Evolutionary conservation across 2,329 filamentous ascomycete genomes (phyloP), one percentile per base, ranked within the genome.

Genomic region (Trichoderma sp.): DNA sequence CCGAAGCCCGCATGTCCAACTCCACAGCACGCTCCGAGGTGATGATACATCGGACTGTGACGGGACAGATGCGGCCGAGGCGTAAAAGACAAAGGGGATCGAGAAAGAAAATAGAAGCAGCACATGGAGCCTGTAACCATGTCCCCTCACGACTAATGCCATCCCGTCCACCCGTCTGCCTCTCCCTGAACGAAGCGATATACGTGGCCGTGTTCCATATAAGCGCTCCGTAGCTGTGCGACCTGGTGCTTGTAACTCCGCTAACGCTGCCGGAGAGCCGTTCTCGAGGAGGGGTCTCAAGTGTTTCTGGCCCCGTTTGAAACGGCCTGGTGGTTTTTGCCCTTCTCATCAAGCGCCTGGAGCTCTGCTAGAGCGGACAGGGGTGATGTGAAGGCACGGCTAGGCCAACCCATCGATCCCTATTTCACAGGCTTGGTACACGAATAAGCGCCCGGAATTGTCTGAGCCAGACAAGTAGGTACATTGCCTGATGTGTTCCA

Each of bases 191-290:
- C 39, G 14, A 39, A 16, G 18, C 39, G 10, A n/a, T 32, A 24
- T 32, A 24, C 54, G 30, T 16, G 28, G 28, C 51, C 51, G 13
- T 54, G 21, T 26, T 54, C 14, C 26, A 24, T 26, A 54, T 26
- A 28, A 26, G 26, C 24, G 51, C 24, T 26, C 51, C 7, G n/a
- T 56, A 34, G 32, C 13, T 14, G 56, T 26, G 21, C 34, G 56
- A 43, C 21, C 5, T 28, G 43, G 60, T 7, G 10, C 5, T 28
- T 55, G 60, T 13, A 10, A 43, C 32, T 59, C 56, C 56, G 34
- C 56, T 43, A 39, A 21, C 39, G 24, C 46, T 64, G 60, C 60
- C 60, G 60, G 60, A 55, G 60, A 64, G 60, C 60, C 60, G 60
- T 43, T 21, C 32, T 43, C 54, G 60, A 43, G 34, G 46, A 21